Evolutionary conservation across 2,329 filamentous ascomycete species (phyloP), one percentile per base, ranked within the genome.

Genomic region (Neofusicoccum sp.): DNA sequence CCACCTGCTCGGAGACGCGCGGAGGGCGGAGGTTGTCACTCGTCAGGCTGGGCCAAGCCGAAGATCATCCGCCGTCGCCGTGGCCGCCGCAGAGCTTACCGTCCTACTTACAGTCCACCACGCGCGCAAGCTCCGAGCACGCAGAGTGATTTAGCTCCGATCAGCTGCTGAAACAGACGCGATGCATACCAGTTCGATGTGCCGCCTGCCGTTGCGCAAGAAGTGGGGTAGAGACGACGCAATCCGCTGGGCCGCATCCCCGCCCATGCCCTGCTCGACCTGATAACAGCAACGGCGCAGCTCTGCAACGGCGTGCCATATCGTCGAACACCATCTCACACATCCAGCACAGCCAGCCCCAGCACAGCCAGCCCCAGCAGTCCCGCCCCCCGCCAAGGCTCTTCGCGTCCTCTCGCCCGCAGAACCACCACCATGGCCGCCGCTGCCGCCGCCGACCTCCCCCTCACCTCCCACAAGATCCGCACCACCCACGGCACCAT

Each of bases 401-500:
- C 20, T 28, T 6, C 12, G n/a, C 44, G 8, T 14, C 26, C 28
- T 20, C 20, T 28, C 34, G 26, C 24, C 34, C n/a, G 9, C 12
- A n/a, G 9, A 24, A 26, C 9, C 8, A 6, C n/a, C 34, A 58
- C 24, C 36, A 59, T 59, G 57, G 16, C 41, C 14, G 24, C 28
- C 16, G 28, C 41, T 9, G 6, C 26, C 11, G 12, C 34, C 16
- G 14, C 53, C 30, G 44, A 40, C 9, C 44, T 41, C n/a, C 14
- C 24, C 26, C 45, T 51, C 28, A 33, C 20, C 24, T 31, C 45
- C 57, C 57, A 51, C 45, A 6, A 16, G 28, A 49, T 59, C 57
- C 44, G n/a, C 45, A 59, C 44, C 26, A 11, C 44, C 28, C 57
- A 60, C 57, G 57, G 57, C 34, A 51, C 45, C 45, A 51, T 60